Conservation (phyloP, 2,329 filamentous ascomycete species). For the Tothia fuscella region DNA sequence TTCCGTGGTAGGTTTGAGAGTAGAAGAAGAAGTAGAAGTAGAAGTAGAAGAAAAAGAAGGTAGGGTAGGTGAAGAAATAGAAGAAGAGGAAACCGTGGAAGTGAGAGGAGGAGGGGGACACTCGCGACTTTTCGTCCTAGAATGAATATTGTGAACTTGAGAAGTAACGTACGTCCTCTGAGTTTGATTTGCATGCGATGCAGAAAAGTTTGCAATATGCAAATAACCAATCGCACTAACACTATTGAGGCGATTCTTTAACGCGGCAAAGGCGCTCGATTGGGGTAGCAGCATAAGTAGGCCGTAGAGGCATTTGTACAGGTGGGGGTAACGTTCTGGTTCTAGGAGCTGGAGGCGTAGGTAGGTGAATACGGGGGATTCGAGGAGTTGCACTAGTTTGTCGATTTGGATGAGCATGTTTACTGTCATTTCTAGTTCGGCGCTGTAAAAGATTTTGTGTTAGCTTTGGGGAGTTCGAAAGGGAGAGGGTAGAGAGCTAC, state of each 20-base stretch:
- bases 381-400: slow-evolving; percentile 90
- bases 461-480: too few species aligned
- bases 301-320: slow-evolving; percentile 97
- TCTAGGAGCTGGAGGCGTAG: slow-evolving; percentile 89
- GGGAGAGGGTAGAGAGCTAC: slow-evolving; percentile 36
- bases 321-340: slow-evolving; percentile 83
- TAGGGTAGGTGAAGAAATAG: slow-evolving; percentile 13
- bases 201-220: slow-evolving; percentile 52
- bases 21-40: slow-evolving; percentile 17
- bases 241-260: slow-evolving; percentile 93
- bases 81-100: too few species aligned
- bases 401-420: slow-evolving; percentile 98
- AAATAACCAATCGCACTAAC: slow-evolving; percentile 95
- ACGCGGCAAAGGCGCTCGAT: slow-evolving; percentile 87
- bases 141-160: slow-evolving; percentile 20
- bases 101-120: slow-evolving; percentile 21
- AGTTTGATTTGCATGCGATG: background rate
- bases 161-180: slow-evolving; percentile 52
- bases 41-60: slow-evolving; percentile 1
- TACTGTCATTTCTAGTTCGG: slow-evolving; percentile 96
- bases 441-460: slow-evolving; percentile 41
- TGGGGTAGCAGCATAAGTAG: slow-evolving; percentile 97
- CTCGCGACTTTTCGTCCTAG: slow-evolving; percentile 31
- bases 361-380: slow-evolving; percentile 97
- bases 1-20: slow-evolving; percentile 8